Percentiles rank a stretch among this genome's conserved stretches.
Conservation (phyloP, 805 yeast species). For the Pichia eremophila region DNA sequence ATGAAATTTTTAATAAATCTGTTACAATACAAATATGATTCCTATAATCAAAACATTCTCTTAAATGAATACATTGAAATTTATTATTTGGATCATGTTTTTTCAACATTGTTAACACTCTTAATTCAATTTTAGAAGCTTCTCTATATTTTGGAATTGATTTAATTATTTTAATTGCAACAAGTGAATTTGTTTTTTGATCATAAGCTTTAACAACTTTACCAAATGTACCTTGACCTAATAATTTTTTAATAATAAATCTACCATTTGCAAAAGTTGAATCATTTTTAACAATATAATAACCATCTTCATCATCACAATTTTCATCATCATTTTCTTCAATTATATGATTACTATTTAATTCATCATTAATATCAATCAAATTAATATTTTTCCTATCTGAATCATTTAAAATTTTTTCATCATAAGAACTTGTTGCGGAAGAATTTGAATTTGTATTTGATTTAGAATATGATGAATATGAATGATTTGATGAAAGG, state of each 20-base stretch:
- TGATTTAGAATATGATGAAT: not conserved
- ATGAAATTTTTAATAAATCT: constrained; percentile 71
- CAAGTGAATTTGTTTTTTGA: constrained; percentile 43
- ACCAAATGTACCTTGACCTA: constrained; percentile 93
- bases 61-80: constrained; percentile 74
- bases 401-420: not conserved
- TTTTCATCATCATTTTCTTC: constrained; percentile 14
- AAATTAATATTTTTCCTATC: not conserved
- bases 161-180: constrained; percentile 87
- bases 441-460: constrained; percentile 9
- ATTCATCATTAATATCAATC: not conserved
- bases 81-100: constrained; percentile 57
- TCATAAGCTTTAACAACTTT: constrained; percentile 84
- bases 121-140: constrained; percentile 85
- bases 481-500: constrained; percentile 1
- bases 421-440: constrained; percentile 10
- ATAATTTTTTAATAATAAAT: constrained; percentile 52
- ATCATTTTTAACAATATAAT: constrained; percentile 52
- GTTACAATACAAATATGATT: constrained; percentile 94
- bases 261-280: constrained; percentile 62
- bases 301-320: constrained; percentile 67
- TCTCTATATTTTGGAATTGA: constrained; percentile 91
- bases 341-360: not conserved
- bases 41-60: constrained; percentile 85
- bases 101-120: constrained; percentile 68